These are phyloP conservation scores for Linum trigynum DNA, from an alignment of 345 rosid species.

Conservation along the genomic window DNA sequence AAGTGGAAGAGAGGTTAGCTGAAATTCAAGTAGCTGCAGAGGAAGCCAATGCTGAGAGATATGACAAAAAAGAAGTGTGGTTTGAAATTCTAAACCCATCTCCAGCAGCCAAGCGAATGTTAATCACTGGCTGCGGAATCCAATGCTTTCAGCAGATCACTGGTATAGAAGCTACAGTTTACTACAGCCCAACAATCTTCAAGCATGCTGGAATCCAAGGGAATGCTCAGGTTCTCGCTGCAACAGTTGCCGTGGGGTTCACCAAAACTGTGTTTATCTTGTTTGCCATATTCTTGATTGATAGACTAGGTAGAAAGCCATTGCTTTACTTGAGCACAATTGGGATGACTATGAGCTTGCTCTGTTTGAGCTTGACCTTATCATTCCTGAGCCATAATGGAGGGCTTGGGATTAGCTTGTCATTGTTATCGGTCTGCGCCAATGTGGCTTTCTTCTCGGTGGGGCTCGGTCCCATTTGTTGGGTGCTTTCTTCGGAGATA, in stretches of 20 bases:
- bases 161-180: conserved; percentile 46
- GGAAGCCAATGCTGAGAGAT: conserved; percentile 9
- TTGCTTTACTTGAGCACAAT: conserved; percentile 17
- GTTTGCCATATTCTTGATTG: conserved; percentile 37
- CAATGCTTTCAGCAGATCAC: conserved; percentile 70
- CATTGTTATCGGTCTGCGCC: not conserved
- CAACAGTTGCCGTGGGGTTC: conserved; percentile 40
- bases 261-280: conserved; percentile 35
- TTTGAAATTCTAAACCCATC: conserved; percentile 32
- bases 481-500: conserved; percentile 24
- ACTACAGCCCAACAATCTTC: conserved; percentile 51
- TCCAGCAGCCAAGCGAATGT: conserved; percentile 27
- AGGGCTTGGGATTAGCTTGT: not conserved
- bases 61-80: conserved; percentile 40
- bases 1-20: conserved; percentile 29
- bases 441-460: conserved; percentile 25
- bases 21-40: conserved; percentile 28
- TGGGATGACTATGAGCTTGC: conserved; percentile 17
- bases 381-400: not conserved
- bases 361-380: conserved; percentile 13
- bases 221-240: conserved; percentile 29
- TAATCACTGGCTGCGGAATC: conserved; percentile 39
- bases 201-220: conserved; percentile 29
- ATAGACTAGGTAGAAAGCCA: conserved; percentile 40
- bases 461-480: conserved; percentile 24